phyloP scores from a whole-genome alignment of 768 basidiomycete species.

The Rhodocollybia butyracea region DNA sequence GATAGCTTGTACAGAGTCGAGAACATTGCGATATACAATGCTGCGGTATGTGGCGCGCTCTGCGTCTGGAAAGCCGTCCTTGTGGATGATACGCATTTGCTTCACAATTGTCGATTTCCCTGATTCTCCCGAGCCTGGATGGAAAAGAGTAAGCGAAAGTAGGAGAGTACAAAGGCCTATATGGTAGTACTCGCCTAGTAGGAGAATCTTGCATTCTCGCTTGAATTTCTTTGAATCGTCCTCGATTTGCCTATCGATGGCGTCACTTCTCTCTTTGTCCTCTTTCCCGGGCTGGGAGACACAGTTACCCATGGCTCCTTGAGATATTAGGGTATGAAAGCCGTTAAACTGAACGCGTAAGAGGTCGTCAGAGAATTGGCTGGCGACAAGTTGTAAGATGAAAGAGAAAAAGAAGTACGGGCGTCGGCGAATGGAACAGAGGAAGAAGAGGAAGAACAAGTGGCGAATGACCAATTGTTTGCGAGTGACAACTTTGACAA shows the following conservation, averaged over 20 bases:
- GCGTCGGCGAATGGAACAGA: neutral
- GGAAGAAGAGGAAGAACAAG: constrained; percentile 6
- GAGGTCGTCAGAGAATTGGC: neutral
- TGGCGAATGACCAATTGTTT: neutral
- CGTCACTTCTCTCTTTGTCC: constrained; percentile 61
- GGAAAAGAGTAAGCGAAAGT: constrained; percentile 1
- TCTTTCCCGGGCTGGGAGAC: constrained; percentile 55
- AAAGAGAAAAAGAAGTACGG: neutral
- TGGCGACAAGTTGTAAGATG: neutral
- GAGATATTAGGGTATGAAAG: neutral
- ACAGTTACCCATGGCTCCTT: constrained; percentile 62
- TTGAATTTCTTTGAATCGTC: constrained; percentile 81
- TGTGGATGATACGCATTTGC: constrained; percentile 99
- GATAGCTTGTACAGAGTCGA: constrained; percentile 86
- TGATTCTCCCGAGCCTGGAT: constrained; percentile 85
- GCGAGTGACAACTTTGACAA: neutral
- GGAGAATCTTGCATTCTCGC: constrained; percentile 88
- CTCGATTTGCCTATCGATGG: constrained; percentile 81
- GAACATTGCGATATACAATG: constrained; percentile 80
- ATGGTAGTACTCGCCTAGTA: constrained; percentile 68
- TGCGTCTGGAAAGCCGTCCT: constrained; percentile 78
- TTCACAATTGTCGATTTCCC: constrained; percentile 97
- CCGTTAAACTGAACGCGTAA: neutral
- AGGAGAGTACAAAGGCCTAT: neutral
- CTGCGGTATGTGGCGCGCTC: constrained; percentile 77